phyloP scores from a whole-genome alignment of 805 yeast species.

The Yamadazyma kitorensis region DNA sequence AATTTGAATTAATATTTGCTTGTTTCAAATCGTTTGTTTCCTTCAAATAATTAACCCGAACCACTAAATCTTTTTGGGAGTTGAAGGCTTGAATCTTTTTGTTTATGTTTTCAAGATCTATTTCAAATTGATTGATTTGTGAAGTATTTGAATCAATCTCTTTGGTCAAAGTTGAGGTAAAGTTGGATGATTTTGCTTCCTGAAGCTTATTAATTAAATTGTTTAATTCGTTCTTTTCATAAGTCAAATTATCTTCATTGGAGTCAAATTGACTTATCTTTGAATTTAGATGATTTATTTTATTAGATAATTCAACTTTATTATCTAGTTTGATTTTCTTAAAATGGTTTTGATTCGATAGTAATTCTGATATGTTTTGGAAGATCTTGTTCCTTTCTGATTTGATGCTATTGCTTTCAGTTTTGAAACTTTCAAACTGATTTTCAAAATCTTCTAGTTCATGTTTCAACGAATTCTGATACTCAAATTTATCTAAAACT shows the following conservation, averaged over 20 bases:
- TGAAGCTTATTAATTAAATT: conserved; percentile 34
- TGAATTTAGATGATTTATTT: conserved; percentile 6
- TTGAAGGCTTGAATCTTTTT: conserved; percentile 9
- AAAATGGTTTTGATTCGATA: conserved; percentile 10
- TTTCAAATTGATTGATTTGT: conserved; percentile 24
- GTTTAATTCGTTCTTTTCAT: conserved; percentile 42
- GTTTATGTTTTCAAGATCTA: conserved; percentile 9
- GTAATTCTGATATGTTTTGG: conserved; percentile 4
- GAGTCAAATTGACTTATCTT: conserved; percentile 35
- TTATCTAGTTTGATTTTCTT: conserved; percentile 5
- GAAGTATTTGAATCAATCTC: conserved; percentile 10
- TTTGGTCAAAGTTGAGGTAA: conserved; percentile 3
- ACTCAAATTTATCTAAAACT: conserved; percentile 1
- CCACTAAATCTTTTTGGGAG: conserved; percentile 9
- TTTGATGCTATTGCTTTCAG: not conserved
- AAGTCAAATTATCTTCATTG: conserved; percentile 38
- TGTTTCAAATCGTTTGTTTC: conserved; percentile 12
- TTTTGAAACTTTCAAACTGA: conserved; percentile 1
- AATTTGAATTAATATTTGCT: not conserved
- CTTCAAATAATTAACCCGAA: conserved; percentile 13
- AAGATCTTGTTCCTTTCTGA: conserved; percentile 6
- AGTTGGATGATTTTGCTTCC: conserved; percentile 5
- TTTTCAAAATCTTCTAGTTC: not conserved
- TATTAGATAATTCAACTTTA: conserved; percentile 4
- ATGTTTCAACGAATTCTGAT: not conserved